Evolutionary conservation across 2,329 filamentous ascomycete species (phyloP), one percentile per base, ranked within the genome.

Genomic region (Blastomyces silverae): DNA sequence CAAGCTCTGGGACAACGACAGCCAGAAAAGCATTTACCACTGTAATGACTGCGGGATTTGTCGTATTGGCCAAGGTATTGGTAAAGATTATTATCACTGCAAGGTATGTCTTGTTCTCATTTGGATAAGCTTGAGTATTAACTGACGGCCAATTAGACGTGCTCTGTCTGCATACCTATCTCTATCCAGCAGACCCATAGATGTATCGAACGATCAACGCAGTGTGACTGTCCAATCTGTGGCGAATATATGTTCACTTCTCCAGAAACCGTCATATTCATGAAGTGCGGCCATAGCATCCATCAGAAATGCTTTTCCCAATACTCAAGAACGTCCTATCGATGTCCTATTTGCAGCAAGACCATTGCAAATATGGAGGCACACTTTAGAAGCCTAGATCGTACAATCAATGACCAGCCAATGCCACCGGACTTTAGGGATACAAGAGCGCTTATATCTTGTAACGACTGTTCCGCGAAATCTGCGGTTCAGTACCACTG

Each of bases 41-140:
- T 99, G 94, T 76, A 85, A 87, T 72, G 94, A 97, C 72, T 99
- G 94, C 76, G 94, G 94, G 4, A 96, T 99, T 67, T 99, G 94
- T 74, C 85, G 94, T 65, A 88, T 92, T 65, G 94, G 94, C 1
- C 86, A 91, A 75, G 94, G 94, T 1, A 80, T 99, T 39, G 42
- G 94, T 3, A 97, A 96, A 74, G 94, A 99, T 74, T 99, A 96
- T 75, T 92, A 95, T 73, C 94, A 99, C 77, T 99, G 94, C 89
- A 95, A 96, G 85, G 91, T 93, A 79, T 75, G 78, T 70, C 34
- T 52, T 44, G 15, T 22, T 39, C 22, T 28, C 56, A 15, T 37
- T 42, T 50, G 46, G 10, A 56, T 28, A 58, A n/a, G 62, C 31
- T n/a, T 11, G 34, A 37, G 42, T 31, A 53, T 57, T 52, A 65